A percentile compares a stretch with the other conserved stretches of the same genome.
These are phyloP conservation scores for Sungouiella blattae DNA, from an alignment of 805 yeast species.

Conservation along the genomic window DNA sequence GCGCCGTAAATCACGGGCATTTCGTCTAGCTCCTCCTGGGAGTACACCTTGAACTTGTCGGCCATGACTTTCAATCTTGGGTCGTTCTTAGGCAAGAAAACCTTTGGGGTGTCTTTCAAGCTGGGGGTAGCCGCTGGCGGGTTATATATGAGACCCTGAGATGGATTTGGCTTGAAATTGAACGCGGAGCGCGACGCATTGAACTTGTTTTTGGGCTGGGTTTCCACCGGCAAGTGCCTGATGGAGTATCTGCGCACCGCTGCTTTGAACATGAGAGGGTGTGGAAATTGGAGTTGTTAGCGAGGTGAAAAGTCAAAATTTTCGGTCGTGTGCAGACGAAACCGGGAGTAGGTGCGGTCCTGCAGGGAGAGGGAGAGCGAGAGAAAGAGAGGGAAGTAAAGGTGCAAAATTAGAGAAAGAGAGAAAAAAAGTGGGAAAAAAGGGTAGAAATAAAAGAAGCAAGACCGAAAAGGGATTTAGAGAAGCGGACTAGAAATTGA, in stretches of 20 bases:
- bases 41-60: slow-evolving; percentile 23
- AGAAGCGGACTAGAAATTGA: no score
- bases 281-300: neutral
- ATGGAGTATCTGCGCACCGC: slow-evolving; percentile 13
- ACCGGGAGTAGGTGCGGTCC: no score
- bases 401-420: no score
- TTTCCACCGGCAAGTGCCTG: slow-evolving; percentile 29
- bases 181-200: slow-evolving; percentile 62
- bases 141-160: slow-evolving; percentile 58
- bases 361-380: no score
- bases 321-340: slow-evolving; percentile 13
- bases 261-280: slow-evolving; percentile 8
- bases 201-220: slow-evolving; percentile 50
- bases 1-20: slow-evolving; percentile 42
- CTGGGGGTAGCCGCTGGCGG: slow-evolving; percentile 56
- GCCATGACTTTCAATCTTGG: slow-evolving; percentile 46
- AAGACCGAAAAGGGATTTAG: no score
- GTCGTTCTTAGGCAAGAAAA: slow-evolving; percentile 62
- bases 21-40: slow-evolving; percentile 31
- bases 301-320: slow-evolving; percentile 6
- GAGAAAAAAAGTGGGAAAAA: no score
- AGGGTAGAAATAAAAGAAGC: no score
- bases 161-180: slow-evolving; percentile 57
- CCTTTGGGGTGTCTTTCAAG: slow-evolving; percentile 60
- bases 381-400: no score